phyloP scores from a whole-genome alignment of 169 alveolate species.

The Perkinsus olseni region DNA sequence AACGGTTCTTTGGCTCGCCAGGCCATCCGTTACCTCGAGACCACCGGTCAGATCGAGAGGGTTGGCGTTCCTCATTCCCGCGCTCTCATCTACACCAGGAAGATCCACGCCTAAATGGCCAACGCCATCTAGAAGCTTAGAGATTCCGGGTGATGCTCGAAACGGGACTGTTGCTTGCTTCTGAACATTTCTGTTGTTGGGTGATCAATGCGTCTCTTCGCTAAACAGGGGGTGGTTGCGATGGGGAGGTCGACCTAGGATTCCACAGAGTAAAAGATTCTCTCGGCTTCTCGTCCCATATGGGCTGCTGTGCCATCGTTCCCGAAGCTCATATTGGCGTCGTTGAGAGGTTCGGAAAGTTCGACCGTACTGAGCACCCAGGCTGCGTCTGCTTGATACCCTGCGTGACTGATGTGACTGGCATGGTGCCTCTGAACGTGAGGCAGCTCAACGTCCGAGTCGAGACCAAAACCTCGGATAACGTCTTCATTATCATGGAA shows the following conservation, averaged over 20 bases:
- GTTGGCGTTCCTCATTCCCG: constrained; percentile 42
- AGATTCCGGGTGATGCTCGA: background rate
- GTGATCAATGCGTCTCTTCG: background rate
- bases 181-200: background rate
- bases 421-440: background rate
- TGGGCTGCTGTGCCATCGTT: background rate
- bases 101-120: background rate
- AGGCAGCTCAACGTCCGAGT: background rate
- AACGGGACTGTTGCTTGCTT: background rate
- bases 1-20: constrained; percentile 39
- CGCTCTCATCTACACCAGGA: constrained; percentile 33
- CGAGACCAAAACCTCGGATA: constrained; percentile 12
- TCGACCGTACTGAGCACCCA: background rate
- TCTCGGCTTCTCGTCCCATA: background rate
- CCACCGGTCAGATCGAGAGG: constrained; percentile 18
- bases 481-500: constrained; percentile 7
- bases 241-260: no score
- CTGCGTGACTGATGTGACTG: background rate
- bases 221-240: background rate
- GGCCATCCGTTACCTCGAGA: constrained; percentile 32
- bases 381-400: constrained; percentile 1
- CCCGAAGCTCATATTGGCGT: background rate
- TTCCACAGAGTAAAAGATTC: background rate
- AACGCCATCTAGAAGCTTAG: background rate
- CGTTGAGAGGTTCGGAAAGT: constrained; percentile 8